Evolutionary conservation across 2,329 filamentous ascomycete species (phyloP).

Genomic region (Sporothrix inflata): DNA sequence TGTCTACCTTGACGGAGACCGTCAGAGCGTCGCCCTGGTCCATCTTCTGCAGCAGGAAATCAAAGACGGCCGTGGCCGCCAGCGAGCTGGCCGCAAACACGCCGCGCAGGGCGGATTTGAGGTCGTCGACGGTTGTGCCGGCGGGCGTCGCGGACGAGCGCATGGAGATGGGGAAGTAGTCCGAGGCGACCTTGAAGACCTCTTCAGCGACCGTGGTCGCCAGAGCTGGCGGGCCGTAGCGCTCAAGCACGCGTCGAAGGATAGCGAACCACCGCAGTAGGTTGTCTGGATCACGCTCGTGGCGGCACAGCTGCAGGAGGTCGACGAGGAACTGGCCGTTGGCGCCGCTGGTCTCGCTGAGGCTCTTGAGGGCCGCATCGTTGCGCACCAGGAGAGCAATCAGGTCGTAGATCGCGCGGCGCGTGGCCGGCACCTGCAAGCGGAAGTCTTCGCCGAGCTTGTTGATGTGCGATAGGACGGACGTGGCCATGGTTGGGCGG

Average conservation of each 20-base stretch:
- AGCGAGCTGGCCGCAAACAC: slow-evolving; percentile 58
- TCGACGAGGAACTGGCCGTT: slow-evolving; percentile 53
- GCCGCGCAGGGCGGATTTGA: slow-evolving; percentile 56
- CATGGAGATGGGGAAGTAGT: slow-evolving; percentile 64
- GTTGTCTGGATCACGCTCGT: slow-evolving; percentile 61
- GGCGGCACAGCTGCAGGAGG: slow-evolving; percentile 55
- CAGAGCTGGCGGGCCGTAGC: slow-evolving; percentile 43
- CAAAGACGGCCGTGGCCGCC: slow-evolving; percentile 52
- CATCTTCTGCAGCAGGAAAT: slow-evolving; percentile 60
- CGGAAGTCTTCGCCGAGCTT: slow-evolving; percentile 61
- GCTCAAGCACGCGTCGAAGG: slow-evolving; percentile 49
- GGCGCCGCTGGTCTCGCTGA: slow-evolving; percentile 49
- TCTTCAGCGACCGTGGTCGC: slow-evolving; percentile 52
- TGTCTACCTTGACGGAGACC: slow-evolving; percentile 62
- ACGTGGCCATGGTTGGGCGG: slow-evolving; percentile 51
- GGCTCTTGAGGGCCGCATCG: slow-evolving; percentile 36
- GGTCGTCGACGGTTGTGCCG: slow-evolving; percentile 58
- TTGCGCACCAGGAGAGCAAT: slow-evolving; percentile 50
- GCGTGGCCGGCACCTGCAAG: slow-evolving; percentile 55
- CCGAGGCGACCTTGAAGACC: slow-evolving; percentile 59
- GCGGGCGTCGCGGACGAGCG: slow-evolving; percentile 53
- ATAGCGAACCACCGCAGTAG: slow-evolving; percentile 62
- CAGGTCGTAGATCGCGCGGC: slow-evolving; percentile 57
- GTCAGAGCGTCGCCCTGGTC: slow-evolving; percentile 63
- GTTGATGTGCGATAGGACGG: slow-evolving; percentile 55